Conservation (phyloP, 2,329 filamentous ascomycete species). For the Ophioceras dolichostomum region DNA sequence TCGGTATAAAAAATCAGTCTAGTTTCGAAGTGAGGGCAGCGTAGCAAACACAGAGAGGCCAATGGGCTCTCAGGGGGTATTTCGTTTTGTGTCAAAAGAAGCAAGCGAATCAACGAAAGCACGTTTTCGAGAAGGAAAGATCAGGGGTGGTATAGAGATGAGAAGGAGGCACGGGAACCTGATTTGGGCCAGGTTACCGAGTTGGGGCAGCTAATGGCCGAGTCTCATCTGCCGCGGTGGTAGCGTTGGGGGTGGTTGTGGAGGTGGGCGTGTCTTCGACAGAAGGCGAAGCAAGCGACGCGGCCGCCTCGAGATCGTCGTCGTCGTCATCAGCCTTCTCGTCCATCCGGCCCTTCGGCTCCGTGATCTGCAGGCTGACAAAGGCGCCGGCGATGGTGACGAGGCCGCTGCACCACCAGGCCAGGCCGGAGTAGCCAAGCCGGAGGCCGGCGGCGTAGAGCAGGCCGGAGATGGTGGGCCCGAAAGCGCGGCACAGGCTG, state of each 20-base stretch:
- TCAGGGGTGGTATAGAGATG: too few relatives aligned
- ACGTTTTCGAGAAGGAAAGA: too few relatives aligned
- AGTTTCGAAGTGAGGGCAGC: too few relatives aligned
- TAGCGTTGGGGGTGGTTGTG: not conserved
- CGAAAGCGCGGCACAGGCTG: conserved; percentile 76
- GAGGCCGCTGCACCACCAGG: conserved; percentile 83
- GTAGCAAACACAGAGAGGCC: too few relatives aligned
- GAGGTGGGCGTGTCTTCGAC: too few relatives aligned
- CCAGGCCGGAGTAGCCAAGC: conserved; percentile 72
- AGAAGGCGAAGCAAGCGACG: too few relatives aligned
- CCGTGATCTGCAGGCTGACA: conserved; percentile 64
- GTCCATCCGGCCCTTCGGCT: conserved; percentile 36
- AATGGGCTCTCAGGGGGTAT: too few relatives aligned
- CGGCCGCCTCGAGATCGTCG: not conserved
- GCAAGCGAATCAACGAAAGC: too few relatives aligned
- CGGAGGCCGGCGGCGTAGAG: conserved; percentile 72
- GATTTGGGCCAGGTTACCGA: too few relatives aligned
- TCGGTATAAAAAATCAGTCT: too few relatives aligned
- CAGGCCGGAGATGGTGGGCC: conserved; percentile 76
- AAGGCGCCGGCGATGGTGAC: conserved; percentile 65
- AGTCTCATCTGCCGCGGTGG: not conserved
- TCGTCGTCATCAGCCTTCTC: conserved; percentile 28
- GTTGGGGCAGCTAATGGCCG: not conserved
- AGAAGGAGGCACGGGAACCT: too few relatives aligned
- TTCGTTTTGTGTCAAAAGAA: too few relatives aligned